Percentiles rank a stretch among this genome's conserved stretches.
Conservation (phyloP, 2,329 filamentous ascomycete species). For the Aspergillus ochraceoroseus region DNA sequence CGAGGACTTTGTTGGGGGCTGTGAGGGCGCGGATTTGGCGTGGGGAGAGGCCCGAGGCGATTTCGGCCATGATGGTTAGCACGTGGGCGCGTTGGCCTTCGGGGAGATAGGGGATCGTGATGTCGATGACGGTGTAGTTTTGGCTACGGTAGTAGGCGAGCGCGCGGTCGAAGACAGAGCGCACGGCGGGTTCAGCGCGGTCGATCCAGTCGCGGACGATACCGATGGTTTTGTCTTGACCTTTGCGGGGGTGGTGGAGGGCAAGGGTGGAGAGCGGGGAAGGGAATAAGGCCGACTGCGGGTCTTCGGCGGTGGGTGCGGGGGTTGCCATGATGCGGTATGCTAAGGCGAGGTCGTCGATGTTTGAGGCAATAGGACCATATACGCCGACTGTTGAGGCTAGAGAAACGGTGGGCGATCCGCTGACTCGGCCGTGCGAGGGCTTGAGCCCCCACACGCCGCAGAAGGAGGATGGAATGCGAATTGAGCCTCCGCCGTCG, state of each 20-base stretch:
- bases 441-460: conserved; percentile 79
- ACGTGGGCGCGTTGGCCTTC: conserved; percentile 74
- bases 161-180: conserved; percentile 56
- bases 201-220: conserved; percentile 66
- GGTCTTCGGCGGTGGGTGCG: conserved; percentile 53
- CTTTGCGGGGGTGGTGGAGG: conserved; percentile 27
- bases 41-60: conserved; percentile 49
- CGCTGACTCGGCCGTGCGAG: conserved; percentile 64
- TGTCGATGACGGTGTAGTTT: conserved; percentile 44
- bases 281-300: conserved; percentile 59
- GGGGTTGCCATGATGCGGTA: conserved; percentile 75
- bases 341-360: conserved; percentile 72
- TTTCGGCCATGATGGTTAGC: conserved; percentile 70
- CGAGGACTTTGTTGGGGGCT: conserved; percentile 63
- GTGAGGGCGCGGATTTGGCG: conserved; percentile 56
- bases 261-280: conserved; percentile 43
- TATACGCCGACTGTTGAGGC: conserved; percentile 61
- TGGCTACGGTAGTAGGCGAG: conserved; percentile 50
- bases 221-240: conserved; percentile 64
- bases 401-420: conserved; percentile 54
- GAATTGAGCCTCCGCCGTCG: conserved; percentile 70
- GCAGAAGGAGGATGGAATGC: conserved; percentile 70
- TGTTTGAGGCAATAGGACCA: conserved; percentile 71
- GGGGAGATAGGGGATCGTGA: conserved; percentile 54
- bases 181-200: conserved; percentile 61